These are phyloP conservation scores for Chlamydomonas reinhardtii DNA, from an alignment of 163 green algal species.

Conservation along the genomic window DNA sequence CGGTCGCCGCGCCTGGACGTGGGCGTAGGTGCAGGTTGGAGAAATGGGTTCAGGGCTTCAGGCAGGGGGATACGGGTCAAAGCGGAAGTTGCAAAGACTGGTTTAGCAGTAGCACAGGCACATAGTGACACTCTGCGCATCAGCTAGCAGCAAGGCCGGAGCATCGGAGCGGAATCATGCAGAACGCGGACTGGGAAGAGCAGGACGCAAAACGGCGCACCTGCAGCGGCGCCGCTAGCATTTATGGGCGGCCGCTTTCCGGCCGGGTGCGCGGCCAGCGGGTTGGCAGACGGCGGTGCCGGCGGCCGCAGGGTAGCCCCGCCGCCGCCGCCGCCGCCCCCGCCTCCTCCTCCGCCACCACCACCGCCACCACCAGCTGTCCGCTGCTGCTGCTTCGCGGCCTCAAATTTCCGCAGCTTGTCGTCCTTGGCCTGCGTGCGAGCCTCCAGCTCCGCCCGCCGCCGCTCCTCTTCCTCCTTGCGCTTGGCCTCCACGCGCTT, in stretches of 20 bases:
- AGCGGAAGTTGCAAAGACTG: no score
- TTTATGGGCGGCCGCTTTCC: conserved; percentile 34
- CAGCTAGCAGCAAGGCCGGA: not conserved
- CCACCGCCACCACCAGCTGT: not conserved
- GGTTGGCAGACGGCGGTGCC: not conserved
- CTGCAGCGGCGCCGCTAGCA: not conserved
- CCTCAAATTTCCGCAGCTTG: conserved; percentile 55
- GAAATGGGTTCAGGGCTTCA: not conserved
- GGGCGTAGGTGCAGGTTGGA: not conserved
- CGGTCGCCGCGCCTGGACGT: not conserved
- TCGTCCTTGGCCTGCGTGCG: conserved; percentile 65
- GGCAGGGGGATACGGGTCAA: not conserved
- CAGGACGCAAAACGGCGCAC: no score
- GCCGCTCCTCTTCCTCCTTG: conserved; percentile 61
- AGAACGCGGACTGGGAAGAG: no score
- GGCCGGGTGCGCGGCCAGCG: not conserved
- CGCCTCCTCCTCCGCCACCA: not conserved
- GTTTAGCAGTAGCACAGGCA: no score
- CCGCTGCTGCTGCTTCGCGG: conserved; percentile 17
- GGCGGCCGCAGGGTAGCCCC: conserved; percentile 1
- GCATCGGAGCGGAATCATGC: no score
- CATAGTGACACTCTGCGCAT: not conserved
- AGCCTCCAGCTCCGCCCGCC: conserved; percentile 55
- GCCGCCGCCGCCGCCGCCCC: not conserved
- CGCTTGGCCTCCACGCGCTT: conserved; percentile 61